Evolutionary conservation across 768 basidiomycete species (phyloP).

Genomic region (Russula griseocarnosa): DNA sequence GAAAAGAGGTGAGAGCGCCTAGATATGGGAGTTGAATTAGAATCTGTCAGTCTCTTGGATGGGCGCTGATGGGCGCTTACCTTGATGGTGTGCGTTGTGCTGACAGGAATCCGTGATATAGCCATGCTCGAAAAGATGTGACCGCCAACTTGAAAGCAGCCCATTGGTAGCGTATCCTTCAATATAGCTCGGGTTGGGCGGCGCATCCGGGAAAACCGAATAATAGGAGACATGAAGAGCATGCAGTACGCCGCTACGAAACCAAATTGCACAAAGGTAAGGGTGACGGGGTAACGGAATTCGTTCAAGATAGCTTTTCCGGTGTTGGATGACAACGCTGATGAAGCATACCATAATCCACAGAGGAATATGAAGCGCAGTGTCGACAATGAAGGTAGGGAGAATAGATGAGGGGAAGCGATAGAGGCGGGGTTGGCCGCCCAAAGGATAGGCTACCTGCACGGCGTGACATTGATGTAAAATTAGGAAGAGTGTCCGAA

Average conservation of each 20-base stretch:
- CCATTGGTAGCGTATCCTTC: slow-evolving; percentile 86
- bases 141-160: slow-evolving; percentile 94
- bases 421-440: slow-evolving; percentile 8
- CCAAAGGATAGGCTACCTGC: background rate
- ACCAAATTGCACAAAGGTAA: slow-evolving; percentile 96
- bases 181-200: slow-evolving; percentile 70
- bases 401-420: slow-evolving; percentile 5
- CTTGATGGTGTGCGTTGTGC: slow-evolving; percentile 99
- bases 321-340: slow-evolving; percentile 92
- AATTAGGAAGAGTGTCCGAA: slow-evolving; percentile 17
- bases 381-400: slow-evolving; percentile 34
- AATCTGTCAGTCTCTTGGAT: background rate
- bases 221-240: slow-evolving; percentile 71
- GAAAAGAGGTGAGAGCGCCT: slow-evolving; percentile 96
- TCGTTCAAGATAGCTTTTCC: slow-evolving; percentile 92
- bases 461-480: slow-evolving; percentile 13
- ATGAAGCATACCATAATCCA: slow-evolving; percentile 87
- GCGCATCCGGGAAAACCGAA: slow-evolving; percentile 66
- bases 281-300: slow-evolving; percentile 92
- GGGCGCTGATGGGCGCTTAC: slow-evolving; percentile 44
- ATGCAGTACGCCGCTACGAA: slow-evolving; percentile 88
- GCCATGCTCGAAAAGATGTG: slow-evolving; percentile 98
- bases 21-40: background rate
- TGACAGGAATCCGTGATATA: slow-evolving; percentile 92
- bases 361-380: slow-evolving; percentile 75